Evolutionary conservation across 2,329 filamentous ascomycete species (phyloP).

Genomic region (Arthrobotrys musiformis): DNA sequence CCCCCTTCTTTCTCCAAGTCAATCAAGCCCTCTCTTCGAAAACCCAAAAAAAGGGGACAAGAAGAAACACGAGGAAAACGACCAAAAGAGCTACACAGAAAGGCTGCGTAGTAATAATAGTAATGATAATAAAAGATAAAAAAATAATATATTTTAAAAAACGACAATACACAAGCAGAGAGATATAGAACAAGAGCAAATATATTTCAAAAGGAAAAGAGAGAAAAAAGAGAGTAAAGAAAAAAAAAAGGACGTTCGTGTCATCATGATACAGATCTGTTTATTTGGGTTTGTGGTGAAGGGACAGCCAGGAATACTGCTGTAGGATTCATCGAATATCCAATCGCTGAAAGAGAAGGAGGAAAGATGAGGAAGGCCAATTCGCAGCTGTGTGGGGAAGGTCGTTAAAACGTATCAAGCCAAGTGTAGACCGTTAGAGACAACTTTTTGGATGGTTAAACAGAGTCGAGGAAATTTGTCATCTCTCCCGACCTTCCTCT

Average conservation of each 20-base stretch:
- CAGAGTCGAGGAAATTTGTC: slow-evolving; percentile 52
- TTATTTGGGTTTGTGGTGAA: slow-evolving; percentile 23
- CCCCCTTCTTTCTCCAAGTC: background rate
- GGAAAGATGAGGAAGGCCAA: background rate
- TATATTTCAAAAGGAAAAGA: slow-evolving; percentile 39
- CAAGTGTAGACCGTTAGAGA: slow-evolving; percentile 55
- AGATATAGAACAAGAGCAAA: slow-evolving; percentile 5
- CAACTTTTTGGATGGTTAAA: slow-evolving; percentile 57
- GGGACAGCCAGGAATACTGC: slow-evolving; percentile 11
- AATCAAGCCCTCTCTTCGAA: background rate
- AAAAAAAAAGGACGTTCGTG: slow-evolving; percentile 43
- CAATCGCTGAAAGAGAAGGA: slow-evolving; percentile 19
- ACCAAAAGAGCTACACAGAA: slow-evolving; percentile 60
- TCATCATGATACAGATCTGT: slow-evolving; percentile 56
- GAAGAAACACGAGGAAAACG: background rate
- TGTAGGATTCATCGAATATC: slow-evolving; percentile 9
- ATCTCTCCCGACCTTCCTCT: slow-evolving; percentile 47
- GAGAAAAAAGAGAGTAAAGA: slow-evolving; percentile 56
- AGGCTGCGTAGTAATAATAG: slow-evolving; percentile 45
- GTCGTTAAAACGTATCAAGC: slow-evolving; percentile 54
- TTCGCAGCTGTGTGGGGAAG: slow-evolving; percentile 18
- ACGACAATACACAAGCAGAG: slow-evolving; percentile 9
- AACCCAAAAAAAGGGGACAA: background rate
- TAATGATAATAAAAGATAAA: slow-evolving; percentile 52
- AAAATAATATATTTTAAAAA: slow-evolving; percentile 49